Evolutionary conservation across 768 basidiomycete species (phyloP), one percentile per base, ranked within the genome.

Genomic region (Strobilomyces echinocephalus): DNA sequence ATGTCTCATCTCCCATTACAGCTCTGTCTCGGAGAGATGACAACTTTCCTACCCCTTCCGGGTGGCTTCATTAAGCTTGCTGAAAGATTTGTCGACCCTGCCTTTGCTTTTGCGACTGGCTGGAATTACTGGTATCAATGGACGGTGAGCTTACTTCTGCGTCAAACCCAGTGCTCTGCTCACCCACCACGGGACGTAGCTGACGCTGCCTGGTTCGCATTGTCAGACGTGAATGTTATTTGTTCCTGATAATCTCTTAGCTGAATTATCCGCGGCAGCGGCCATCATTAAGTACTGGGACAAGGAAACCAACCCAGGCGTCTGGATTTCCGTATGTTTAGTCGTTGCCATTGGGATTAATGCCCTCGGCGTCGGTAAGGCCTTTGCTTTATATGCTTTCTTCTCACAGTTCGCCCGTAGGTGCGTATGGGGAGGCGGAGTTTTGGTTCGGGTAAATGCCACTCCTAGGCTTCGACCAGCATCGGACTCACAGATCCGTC

Each of bases 51-150:
- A 4, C 51, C 51, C 15, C 8, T 52, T 10, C 44, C 51, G 14
- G 51, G 51, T 1, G 51, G 51, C 3, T 52, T 52, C 16, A 52
- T 52, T 9, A 30, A 30, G 6, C 30, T 30, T 9, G 30, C 30
- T 9, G 30, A 30, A 9, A 6, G 30, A 9, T 52, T 52, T 15
- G 31, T 52, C 7, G 52, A 52, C 14, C 52, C 44, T 24, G 44
- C 52, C 2, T 46, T 52, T 26, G 52, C 52, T 6, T 46, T 52
- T 33, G 52, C 52, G 9, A 46, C 16, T 8, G 52, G 52, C 1
- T 52, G 52, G 52, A 53, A 53, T 40, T 53, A 53, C 18, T 53
- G 45, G 45, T 53, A 46, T 26, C 30, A 34, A 18, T 53, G 52
- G 52, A 9, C 30, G 20, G 52, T 53, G 35, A 40, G 52, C 24